These are phyloP conservation scores for Pterulicium gracile DNA, from an alignment of 1,284 basidiomycete genomes.

Conservation along the genomic window DNA sequence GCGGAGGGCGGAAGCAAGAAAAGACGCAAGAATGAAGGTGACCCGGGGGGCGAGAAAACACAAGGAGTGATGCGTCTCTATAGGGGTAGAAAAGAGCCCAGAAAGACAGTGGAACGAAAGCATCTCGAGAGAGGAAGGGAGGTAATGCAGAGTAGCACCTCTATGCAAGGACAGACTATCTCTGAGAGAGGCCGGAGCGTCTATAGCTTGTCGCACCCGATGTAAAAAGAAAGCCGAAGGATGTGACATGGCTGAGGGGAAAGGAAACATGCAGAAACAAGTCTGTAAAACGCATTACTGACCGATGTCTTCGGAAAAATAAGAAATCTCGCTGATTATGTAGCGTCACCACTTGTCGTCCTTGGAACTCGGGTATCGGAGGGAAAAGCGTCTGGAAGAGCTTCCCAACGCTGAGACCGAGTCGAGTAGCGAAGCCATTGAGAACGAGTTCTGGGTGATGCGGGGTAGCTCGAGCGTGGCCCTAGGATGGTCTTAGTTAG, in stretches of 20 bases:
- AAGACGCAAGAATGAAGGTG: not conserved
- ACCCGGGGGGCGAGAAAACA: no score
- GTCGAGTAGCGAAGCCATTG: constrained; percentile 90
- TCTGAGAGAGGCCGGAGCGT: no score
- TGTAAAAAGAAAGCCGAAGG: constrained; percentile 3
- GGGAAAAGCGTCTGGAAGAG: constrained; percentile 97
- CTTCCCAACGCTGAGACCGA: constrained; percentile 87
- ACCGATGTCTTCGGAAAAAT: constrained; percentile 94
- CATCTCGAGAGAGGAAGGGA: no score
- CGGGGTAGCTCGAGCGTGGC: constrained; percentile 85
- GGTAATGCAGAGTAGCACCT: no score
- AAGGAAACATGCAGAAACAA: not conserved
- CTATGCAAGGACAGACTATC: no score
- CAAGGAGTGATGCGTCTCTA: no score
- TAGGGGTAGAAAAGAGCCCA: no score
- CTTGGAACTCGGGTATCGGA: constrained; percentile 90
- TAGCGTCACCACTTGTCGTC: constrained; percentile 92
- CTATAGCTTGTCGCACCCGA: no score
- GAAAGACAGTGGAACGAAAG: no score
- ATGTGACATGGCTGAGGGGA: not conserved
- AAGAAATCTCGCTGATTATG: constrained; percentile 98
- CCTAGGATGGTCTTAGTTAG: no score
- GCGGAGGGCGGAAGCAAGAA: not conserved
- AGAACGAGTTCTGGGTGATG: constrained; percentile 95
- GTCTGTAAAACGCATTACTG: constrained; percentile 5